Base-by-base conservation (phyloP, 148 eudicot species). In the Chenopodium suecicum region DNA sequence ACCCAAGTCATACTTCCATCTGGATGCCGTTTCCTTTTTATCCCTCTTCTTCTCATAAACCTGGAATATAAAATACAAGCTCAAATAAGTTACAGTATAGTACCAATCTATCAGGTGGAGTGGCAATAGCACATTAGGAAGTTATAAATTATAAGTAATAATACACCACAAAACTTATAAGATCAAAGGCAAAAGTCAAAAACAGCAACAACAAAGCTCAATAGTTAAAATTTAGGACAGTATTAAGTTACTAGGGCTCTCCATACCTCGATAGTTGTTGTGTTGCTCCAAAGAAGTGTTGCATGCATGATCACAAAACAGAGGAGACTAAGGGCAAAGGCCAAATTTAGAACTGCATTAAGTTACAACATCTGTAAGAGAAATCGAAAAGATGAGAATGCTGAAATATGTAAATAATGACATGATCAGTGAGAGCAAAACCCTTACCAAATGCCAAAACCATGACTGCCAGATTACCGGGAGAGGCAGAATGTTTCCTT, bases 1-100 rank as follows among this genome's bases (percentile, higher is more conserved):
- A 52, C 97, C 97, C 81, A 95, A 74, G 89, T 95, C 97, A 54
- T 95, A 95, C 89, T 92, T 95, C 98, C 98, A 95, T 70, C 84
- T 77, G 68, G 79, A 86, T 67, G 80, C 80, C 73, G 86, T 90
- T 85, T 88, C 92, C 91, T 95, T 94, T 89, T 91, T 95, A 90
- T 92, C 97, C 73, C 87, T 87, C 85, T 84, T 93, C 89, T 95
- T 95, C 87, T 92, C 97, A 86, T 93, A 85, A 70, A 93, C 94
- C 98, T 95, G 92, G 44, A 84, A 81, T 65, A 83, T 16, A 85
- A 56, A 34, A 16, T 6, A 68, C 14, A 54, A 58, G 37, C 3
- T 68, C 67, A 47, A 31, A 31, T 31, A 31, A 31, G 32, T 31
- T 31, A 31, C 32, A 31, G 32, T 31, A 31, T 31, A 31, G 32